phyloP scores from a whole-genome alignment of 1,139 yeast species.

The Candida sp. region DNA sequence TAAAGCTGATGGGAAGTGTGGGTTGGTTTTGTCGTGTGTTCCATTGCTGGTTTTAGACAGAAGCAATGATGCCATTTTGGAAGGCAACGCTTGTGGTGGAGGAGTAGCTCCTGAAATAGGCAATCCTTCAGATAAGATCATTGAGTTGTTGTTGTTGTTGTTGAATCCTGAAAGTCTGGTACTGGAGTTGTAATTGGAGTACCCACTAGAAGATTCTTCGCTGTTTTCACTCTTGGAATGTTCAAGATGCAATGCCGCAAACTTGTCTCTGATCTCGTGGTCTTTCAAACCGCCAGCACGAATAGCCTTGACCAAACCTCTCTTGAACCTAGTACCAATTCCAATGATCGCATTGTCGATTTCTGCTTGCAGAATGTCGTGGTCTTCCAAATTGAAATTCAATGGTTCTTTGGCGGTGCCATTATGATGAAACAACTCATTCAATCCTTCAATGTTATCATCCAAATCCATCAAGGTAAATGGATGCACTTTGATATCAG shows the following conservation, averaged over 20 bases:
- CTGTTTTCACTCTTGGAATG: conserved; percentile 34
- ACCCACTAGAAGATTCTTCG: conserved; percentile 33
- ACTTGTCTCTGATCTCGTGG: conserved; percentile 26
- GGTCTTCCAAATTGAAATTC: conserved; percentile 16
- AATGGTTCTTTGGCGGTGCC: conserved; percentile 9
- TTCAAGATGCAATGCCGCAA: conserved; percentile 29
- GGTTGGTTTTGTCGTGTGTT: conserved; percentile 6
- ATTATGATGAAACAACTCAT: conserved; percentile 44
- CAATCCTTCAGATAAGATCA: conserved; percentile 37
- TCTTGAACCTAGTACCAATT: conserved; percentile 67
- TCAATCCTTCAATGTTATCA: conserved; percentile 38
- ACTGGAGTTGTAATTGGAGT: conserved; percentile 20
- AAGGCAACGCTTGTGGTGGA: neutral
- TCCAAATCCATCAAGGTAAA: conserved; percentile 71
- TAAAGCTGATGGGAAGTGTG: conserved; percentile 23
- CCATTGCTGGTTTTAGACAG: neutral
- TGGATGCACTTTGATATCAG: conserved; percentile 80
- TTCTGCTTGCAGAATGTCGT: conserved; percentile 57
- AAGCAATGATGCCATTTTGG: neutral
- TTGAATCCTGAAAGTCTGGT: conserved; percentile 12
- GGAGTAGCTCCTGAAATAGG: conserved; percentile 1
- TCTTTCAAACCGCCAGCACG: conserved; percentile 32
- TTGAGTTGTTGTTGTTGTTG: conserved; percentile 28
- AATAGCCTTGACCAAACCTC: conserved; percentile 61
- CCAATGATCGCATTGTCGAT: conserved; percentile 82